Base-by-base conservation (phyloP, 2,329 filamentous ascomycete genomes). In the Paracoccidioides brasiliensis region DNA sequence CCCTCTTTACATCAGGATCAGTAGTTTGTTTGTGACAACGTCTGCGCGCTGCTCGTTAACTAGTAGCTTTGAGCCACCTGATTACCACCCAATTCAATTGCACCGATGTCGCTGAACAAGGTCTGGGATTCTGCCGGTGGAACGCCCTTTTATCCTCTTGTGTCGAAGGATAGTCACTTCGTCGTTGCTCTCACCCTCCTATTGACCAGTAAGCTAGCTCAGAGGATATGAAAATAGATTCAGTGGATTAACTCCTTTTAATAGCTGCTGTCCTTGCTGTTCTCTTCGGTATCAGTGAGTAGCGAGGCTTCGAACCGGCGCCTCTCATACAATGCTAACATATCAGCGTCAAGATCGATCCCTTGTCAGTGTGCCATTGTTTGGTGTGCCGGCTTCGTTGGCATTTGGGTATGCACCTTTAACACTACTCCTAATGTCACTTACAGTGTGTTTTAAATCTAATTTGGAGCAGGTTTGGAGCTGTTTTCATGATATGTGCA, bases 401-500 rank as follows among this genome's bases (percentile, higher is more conserved):
- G 86, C 90, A 60, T 82, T 96, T 75, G 91, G 88, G 91, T 97
- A 83, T 67, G 88, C 30, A 15, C 7, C 3, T 33, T 35, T 48
- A 67, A 46, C 57, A 28, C 41, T 75, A 42, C 50, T 53, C 51
- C 48, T 53, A 52, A n/a, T 7, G 14, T 41, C 15, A 28, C 8
- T 41, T 48, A 30, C 3, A 9, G 5, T 50, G 43, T 58, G 44
- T 63, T 57, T 61, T 53, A 22, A 38, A 45, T 56, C 37, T 58
- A 43, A 60, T 32, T 42, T 14, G 22, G 33, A 30, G 9, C 67
- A 96, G 91, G 52, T 87, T 95, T 72, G 93, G 93, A 64, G 85
- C 91, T 52, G 90, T 98, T 48, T 96, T 93, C 75, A 95, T 96
- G 86, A 97, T 98, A 75, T 98, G 93, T 74, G 93, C 90, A 58